Evolutionary conservation across 2,329 filamentous ascomycete species (phyloP), one percentile per base, ranked within the genome.

Genomic region (Exserohilum rostratum): DNA sequence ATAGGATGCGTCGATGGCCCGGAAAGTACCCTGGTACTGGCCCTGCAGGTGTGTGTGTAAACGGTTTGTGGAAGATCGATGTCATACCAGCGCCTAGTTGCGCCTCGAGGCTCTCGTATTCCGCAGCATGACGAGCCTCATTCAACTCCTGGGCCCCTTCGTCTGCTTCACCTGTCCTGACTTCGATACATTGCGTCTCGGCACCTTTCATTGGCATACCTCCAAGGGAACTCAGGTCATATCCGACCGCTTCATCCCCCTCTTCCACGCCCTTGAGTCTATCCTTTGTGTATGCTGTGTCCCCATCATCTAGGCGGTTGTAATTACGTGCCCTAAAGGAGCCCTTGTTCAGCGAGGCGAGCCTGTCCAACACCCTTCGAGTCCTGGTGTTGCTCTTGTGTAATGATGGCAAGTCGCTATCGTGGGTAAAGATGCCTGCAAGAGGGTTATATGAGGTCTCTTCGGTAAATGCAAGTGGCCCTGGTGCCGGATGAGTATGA

Each of bases 31-130:
- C 57, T 17, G 60, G 59, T 15, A 53, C 47, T 37, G 60, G 12
- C 46, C 53, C 46, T 17, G 48, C 38, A 7, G 57, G 57, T 3
- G 60, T 60, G 31, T 70, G 61, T 2, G 61, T 66, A 47, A 75
- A 75, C 2, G 73, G 72, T 17, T 70, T 69, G 48, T 76, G 73
- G 3, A 68, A 45, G 25, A 77, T 56, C 2, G 70, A 70, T 11
- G 50, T 63, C 73, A 76, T 75, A 6, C 74, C 75, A 18, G 69
- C 62, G 13, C 74, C 74, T n/a, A 77, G 53, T 40, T 70, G 67
- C 4, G 66, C 61, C 38, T 75, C 72, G 10, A 75, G 62, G 25
- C 67, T 59, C 40, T 75, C 68, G 35, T 65, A 75, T 45, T 76
- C 74, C 11, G 72, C 72, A 42, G 67, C 68, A 43, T 66, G 70